phyloP scores from a whole-genome alignment of 2,329 filamentous ascomycete genomes.

The Fusarium liriodendri region DNA sequence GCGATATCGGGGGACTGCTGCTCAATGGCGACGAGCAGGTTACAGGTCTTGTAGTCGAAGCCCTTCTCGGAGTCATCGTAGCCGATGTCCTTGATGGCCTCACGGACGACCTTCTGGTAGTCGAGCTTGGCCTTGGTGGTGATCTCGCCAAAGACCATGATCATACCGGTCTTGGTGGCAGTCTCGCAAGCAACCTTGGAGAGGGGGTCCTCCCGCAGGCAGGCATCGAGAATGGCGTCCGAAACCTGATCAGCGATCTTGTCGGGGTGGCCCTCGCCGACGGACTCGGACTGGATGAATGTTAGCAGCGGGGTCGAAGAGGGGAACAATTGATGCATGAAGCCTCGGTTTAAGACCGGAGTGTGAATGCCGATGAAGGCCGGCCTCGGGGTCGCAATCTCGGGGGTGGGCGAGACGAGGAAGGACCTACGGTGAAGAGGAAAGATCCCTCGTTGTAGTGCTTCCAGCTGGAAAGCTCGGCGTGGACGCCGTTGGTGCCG shows the following conservation, averaged over 20 bases:
- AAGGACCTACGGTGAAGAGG: slow-evolving; percentile 77
- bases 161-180: slow-evolving; percentile 99
- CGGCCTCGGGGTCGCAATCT: slow-evolving; percentile 2
- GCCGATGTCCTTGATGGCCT: slow-evolving; percentile 97
- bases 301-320: slow-evolving; percentile 39
- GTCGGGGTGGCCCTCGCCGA: slow-evolving; percentile 92
- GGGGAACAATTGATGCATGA: not conserved
- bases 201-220: slow-evolving; percentile 91
- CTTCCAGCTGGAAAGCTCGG: slow-evolving; percentile 50
- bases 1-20: slow-evolving; percentile 99
- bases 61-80: slow-evolving; percentile 98
- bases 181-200: slow-evolving; percentile 99
- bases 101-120: slow-evolving; percentile 97
- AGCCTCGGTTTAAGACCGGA: slow-evolving; percentile 10
- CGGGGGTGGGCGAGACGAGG: not conserved
- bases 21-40: slow-evolving; percentile 98
- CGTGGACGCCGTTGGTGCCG: slow-evolving; percentile 54
- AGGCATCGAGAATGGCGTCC: slow-evolving; percentile 98
- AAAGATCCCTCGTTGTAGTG: slow-evolving; percentile 76
- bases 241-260: slow-evolving; percentile 99
- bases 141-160: slow-evolving; percentile 99
- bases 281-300: slow-evolving; percentile 78
- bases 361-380: slow-evolving; percentile 3
- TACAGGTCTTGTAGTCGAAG: slow-evolving; percentile 99
- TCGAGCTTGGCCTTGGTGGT: slow-evolving; percentile 95